These are phyloP conservation scores for Posidonia oceanica DNA, from an alignment of 116 monocot genomes.

Conservation along the genomic window DNA sequence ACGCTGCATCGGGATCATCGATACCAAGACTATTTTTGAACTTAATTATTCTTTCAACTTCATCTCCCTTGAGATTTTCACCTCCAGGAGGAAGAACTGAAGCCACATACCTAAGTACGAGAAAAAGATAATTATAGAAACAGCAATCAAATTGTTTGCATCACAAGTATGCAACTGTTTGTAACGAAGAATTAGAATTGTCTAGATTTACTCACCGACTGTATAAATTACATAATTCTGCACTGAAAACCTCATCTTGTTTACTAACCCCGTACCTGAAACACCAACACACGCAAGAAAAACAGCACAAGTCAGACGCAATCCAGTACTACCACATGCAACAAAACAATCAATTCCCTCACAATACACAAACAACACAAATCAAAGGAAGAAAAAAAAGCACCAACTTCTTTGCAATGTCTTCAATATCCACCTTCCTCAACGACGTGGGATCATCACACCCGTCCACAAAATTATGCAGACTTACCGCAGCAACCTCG, in stretches of 20 bases:
- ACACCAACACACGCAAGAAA: neutral
- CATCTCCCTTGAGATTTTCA: slow-evolving; percentile 85
- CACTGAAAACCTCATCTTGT: slow-evolving; percentile 62
- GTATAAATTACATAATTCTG: slow-evolving; percentile 71
- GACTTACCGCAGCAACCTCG: slow-evolving; percentile 58
- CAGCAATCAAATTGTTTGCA: neutral
- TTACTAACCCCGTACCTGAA: slow-evolving; percentile 79
- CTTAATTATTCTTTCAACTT: slow-evolving; percentile 75
- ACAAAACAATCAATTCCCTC: neutral
- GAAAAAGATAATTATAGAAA: neutral
- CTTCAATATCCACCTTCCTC: slow-evolving; percentile 53
- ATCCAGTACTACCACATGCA: neutral
- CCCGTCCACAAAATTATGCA: slow-evolving; percentile 67
- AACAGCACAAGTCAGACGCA: neutral
- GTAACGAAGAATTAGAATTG: neutral
- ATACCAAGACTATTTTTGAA: slow-evolving; percentile 89
- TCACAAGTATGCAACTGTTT: neutral
- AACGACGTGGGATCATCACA: slow-evolving; percentile 54
- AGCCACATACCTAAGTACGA: slow-evolving; percentile 45
- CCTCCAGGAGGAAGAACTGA: slow-evolving; percentile 67
- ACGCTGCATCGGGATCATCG: slow-evolving; percentile 89
- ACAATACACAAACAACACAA: neutral
- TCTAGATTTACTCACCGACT: slow-evolving; percentile 30
- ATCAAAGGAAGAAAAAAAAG: neutral
- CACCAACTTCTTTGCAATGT: slow-evolving; percentile 37